Evolutionary conservation across 2,329 filamentous ascomycete species (phyloP).

Genomic region (Trichoderma koningiopsis): DNA sequence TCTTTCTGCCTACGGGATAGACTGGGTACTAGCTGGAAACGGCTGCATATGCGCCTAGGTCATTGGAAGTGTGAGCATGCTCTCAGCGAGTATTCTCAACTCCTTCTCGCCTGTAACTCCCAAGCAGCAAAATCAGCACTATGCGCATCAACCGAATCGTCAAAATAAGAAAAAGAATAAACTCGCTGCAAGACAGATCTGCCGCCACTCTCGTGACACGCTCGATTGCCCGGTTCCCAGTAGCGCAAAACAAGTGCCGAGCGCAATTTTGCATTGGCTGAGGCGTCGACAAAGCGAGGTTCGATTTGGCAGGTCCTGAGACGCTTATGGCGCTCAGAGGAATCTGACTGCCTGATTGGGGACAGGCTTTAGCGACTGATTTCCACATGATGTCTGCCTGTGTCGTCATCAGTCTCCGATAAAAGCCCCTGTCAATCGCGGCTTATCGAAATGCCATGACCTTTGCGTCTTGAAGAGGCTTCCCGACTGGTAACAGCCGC

Average conservation of each 20-base stretch:
- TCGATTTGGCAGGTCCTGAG: background rate
- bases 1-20: background rate
- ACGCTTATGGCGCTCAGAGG: background rate
- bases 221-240: background rate
- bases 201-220: slow-evolving; percentile 1
- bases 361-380: background rate
- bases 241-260: slow-evolving; percentile 5
- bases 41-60: background rate
- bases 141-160: background rate
- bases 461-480: background rate
- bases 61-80: background rate
- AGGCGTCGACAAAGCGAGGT: background rate
- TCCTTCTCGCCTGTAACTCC: background rate
- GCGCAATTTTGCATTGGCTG: background rate
- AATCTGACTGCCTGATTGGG: background rate
- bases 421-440: background rate
- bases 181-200: slow-evolving; percentile 15
- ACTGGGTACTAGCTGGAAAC: background rate
- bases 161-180: slow-evolving; percentile 18
- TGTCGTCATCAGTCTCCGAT: background rate
- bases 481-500: background rate
- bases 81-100: background rate
- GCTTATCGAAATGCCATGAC: background rate
- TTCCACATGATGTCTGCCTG: background rate
- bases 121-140: background rate